Base-by-base conservation (phyloP, 768 basidiomycete species). In the Suillus weaverae region DNA sequence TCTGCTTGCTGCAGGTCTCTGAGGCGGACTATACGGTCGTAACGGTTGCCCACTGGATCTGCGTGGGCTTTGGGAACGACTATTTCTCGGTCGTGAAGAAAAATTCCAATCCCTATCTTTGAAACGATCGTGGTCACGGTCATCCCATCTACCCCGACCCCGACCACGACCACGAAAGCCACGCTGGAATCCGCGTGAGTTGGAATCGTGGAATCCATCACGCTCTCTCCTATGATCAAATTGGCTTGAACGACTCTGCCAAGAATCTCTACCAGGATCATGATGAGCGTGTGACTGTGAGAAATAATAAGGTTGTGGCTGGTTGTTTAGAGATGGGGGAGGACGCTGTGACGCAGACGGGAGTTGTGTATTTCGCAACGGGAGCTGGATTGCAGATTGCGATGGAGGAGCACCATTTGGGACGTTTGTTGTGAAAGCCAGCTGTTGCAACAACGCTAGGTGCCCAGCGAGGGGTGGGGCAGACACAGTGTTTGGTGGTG, bases 11-110 rank as follows among this genome's bases (percentile, higher is more conserved):
- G 79, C 72, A 55, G 81, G 79, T 69, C 83, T 81, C 63, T 78
- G 77, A 66, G 87, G 84, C 66, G 89, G 89, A 73, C 88, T 92
- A 71, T 85, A 81, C 50, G 83, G 81, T 67, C 81, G 84, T 64
- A 84, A 83, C 70, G 84, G 82, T 71, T 82, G 80, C 67, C 74
- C 76, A 61, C 72, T 81, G 70, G 81, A 80, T 81, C 86, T 86
- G 78, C 82, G 83, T 53, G 91, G 92, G 78, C 92, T 94, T 74
- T 85, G 83, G 61, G 91, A 93, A 59, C 91, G 89, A 78, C 89
- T 90, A 66, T 76, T 81, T 74, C 86, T 81, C 68, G 78, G 77
- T 75, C 83, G 81, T 62, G 75, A 72, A 66, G 81, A 44, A 8
- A 67, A 63, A 30, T 78, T 70, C 70, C 78, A 68, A 51, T 78